Evolutionary conservation across 768 basidiomycete genomes (phyloP).

Genomic region (Kwoniella newhampshirensis): DNA sequence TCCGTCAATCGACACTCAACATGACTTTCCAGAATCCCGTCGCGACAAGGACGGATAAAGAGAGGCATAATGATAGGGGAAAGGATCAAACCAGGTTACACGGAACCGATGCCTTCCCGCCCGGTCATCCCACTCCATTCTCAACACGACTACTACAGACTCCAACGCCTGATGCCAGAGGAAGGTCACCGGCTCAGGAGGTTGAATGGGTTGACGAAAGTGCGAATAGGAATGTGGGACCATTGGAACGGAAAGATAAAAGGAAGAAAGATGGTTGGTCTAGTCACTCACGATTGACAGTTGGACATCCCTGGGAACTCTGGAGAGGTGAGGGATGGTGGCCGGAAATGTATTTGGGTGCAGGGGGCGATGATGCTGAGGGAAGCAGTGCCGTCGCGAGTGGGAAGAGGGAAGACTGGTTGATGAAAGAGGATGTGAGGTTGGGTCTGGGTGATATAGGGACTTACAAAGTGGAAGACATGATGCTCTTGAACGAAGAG

Average conservation of each 20-base stretch:
- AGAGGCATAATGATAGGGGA: conserved; percentile 6
- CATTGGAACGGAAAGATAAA: conserved; percentile 4
- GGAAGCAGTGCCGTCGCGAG: conserved; percentile 6
- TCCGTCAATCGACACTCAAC: conserved; percentile 14
- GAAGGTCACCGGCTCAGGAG: background rate
- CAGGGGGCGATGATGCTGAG: conserved; percentile 1
- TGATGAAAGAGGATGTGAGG: conserved; percentile 34
- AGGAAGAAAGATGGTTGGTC: conserved; percentile 9
- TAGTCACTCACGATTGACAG: conserved; percentile 1
- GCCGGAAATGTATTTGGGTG: conserved; percentile 38
- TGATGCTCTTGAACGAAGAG: conserved; percentile 29
- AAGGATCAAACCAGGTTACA: conserved; percentile 9
- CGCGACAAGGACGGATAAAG: background rate
- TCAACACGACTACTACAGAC: conserved; percentile 2
- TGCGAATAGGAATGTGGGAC: background rate
- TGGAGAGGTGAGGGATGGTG: conserved; percentile 52
- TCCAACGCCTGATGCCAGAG: background rate
- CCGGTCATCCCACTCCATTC: conserved; percentile 15
- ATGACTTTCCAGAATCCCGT: conserved; percentile 15
- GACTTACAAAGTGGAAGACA: conserved; percentile 14
- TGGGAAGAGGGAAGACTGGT: conserved; percentile 22
- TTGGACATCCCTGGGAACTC: conserved; percentile 33
- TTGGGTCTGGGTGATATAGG: conserved; percentile 43
- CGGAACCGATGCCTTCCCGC: conserved; percentile 1
- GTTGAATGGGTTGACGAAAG: conserved; percentile 11